Base-by-base conservation (phyloP, 2,329 filamentous ascomycete species). In the Lasiodiplodia gonubiensis region DNA sequence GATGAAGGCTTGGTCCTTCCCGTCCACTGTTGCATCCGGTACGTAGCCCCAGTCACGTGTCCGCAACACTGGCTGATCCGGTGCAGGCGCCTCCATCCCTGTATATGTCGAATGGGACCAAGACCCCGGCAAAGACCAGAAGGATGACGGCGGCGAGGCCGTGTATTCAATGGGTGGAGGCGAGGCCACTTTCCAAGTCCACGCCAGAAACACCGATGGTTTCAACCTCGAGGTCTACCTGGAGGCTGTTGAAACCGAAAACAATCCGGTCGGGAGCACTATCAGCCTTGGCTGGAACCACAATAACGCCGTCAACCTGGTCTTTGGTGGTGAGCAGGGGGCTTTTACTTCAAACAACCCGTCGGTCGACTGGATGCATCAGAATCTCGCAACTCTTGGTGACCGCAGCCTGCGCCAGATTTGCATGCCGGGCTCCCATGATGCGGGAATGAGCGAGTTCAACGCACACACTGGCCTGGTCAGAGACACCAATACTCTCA, bases 341-440 rank as follows among this genome's bases (percentile, higher is more conserved):
- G 70, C 72, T 4, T 78, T 75, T 69, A 79, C 75, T 71, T 78
- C 77, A 5, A 80, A 77, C 59, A 76, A 72, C 3, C 74, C 72
- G 3, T 76, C 77, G 7, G 70, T 74, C 12, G 75, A 78, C 68
- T 81, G 79, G 80, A 81, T 81, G 79, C 76, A 80, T 60, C 75
- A 78, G 49, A 79, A 75, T 57, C 71, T 81, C 53, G 73, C 72
- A 2, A 76, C 74, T 4, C 70, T 81, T 5, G 77, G 76, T 3
- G 77, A 78, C 54, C 78, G 83, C 12, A 78, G 77, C 1, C 71
- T 85, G 0, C 80, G 80, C 63, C 78, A 84, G 35, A 76, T 85
- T 21, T 77, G 80, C 59, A 80, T 86, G 76, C 83, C 83, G 0
- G 83, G 83, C 10, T 79, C 81, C 3, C 83, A 86, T 68, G 82